Percentiles rank a stretch among this genome's conserved stretches.
Conservation (phyloP, 2,329 filamentous ascomycete genomes). For the Penicillium griseofulvum region DNA sequence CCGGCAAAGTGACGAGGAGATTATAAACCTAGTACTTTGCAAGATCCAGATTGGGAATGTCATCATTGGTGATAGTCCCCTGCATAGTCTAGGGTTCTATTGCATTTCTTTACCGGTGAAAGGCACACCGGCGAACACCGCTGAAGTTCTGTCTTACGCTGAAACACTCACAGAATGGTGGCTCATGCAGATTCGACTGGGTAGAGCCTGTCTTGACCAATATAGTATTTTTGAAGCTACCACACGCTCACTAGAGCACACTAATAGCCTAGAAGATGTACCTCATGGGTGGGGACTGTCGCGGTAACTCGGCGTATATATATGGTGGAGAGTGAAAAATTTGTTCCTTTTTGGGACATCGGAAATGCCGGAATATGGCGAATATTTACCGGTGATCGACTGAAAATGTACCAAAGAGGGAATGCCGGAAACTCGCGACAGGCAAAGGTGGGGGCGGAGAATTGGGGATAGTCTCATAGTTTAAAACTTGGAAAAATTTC, state of each 20-base stretch:
- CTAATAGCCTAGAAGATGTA: background rate
- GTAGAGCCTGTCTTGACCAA: background rate
- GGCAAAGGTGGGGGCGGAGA: background rate
- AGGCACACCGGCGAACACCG: background rate
- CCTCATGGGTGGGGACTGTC: background rate
- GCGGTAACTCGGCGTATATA: background rate
- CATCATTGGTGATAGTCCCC: background rate
- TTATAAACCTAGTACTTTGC: background rate
- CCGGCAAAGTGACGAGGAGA: background rate
- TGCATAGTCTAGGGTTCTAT: background rate
- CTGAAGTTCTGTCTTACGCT: background rate
- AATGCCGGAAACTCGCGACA: background rate
- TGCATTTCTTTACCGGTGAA: constrained; percentile 1
- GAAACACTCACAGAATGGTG: background rate
- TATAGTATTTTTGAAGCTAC: background rate
- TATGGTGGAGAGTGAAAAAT: background rate
- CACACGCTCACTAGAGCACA: background rate
- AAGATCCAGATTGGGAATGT: background rate
- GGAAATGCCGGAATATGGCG: background rate
- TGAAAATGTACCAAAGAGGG: background rate
- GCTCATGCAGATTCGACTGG: background rate
- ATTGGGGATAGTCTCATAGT: background rate
- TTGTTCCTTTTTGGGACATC: background rate
- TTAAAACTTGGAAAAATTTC: background rate
- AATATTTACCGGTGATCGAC: background rate